Evolutionary conservation across 2,329 filamentous ascomycete species (phyloP), one percentile per base, ranked within the genome.

Genomic region (Aspergillus ruber): DNA sequence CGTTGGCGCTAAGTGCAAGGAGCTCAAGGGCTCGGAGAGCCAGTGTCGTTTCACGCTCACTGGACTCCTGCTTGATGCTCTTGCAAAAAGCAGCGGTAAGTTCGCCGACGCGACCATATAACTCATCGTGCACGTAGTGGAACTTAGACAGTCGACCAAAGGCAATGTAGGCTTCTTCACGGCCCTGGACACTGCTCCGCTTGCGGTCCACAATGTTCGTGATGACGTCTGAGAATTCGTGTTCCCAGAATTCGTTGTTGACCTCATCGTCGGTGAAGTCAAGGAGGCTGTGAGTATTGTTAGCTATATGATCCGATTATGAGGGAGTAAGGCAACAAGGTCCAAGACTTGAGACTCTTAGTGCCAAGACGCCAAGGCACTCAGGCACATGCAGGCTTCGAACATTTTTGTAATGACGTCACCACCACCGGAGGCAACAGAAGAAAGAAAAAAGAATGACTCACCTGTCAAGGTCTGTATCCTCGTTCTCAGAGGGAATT

Each of bases 171-270:
- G 77, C 78, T 36, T 80, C 74, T 58, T 89, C 85, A 45, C 89
- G 81, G 18, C 82, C 81, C 52, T 86, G 80, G 20, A 78, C 80
- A 55, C 83, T 89, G 67, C 84, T 88, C 55, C 85, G 82, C 75
- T 94, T 95, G 58, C 87, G 83, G 56, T 87, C 82, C 46, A 85
- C 75, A 23, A 95, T 79, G 56, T 86, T 82, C 42, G 84, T 76
- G 52, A 94, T 82, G 49, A 84, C 80, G 52, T 83, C 78, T 23
- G 77, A 73, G 29, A 90, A 70, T 48, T 81, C 77, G 13, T 79
- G 70, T 41, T 82, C 78, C 79, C 86, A 87, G 17, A 73, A 72
- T 21, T 77, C 76, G 43, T 75, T 69, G 10, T 76, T 72, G 7
- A 78, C 76, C 45, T 81, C 79, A n/a, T 75, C 74, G 39, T 71